A percentile compares a stretch with the other conserved stretches of the same genome.
Conservation (phyloP, 1,139 yeast genomes). For the Suhomyces guaymorum region DNA sequence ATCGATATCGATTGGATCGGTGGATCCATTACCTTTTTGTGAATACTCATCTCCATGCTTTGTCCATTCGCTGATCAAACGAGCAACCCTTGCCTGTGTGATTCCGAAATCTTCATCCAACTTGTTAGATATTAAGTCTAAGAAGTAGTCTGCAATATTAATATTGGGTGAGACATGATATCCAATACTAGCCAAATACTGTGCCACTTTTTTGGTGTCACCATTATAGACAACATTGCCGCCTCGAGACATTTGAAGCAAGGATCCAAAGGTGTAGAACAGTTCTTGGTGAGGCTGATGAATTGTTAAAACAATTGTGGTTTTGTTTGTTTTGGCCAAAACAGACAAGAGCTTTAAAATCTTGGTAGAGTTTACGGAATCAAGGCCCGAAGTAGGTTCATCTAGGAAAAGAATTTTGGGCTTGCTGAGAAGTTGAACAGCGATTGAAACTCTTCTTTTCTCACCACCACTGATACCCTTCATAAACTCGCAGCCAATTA, state of each 20-base stretch:
- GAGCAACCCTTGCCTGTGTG: conserved; percentile 15
- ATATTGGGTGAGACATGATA: conserved; percentile 15
- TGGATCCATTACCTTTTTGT: neutral
- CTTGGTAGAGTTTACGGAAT: conserved; percentile 23
- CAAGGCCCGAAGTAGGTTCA: conserved; percentile 31
- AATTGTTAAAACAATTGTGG: conserved; percentile 26
- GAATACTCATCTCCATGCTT: neutral
- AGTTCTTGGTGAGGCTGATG: conserved; percentile 29
- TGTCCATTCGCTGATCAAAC: conserved; percentile 18
- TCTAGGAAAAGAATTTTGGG: conserved; percentile 28
- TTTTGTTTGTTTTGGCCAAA: conserved; percentile 19
- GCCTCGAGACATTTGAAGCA: conserved; percentile 26
- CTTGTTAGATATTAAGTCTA: conserved; percentile 21
- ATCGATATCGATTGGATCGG: conserved; percentile 19
- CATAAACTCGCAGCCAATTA: conserved; percentile 21
- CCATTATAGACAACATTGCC: conserved; percentile 27
- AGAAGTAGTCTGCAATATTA: conserved; percentile 22
- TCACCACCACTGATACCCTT: conserved; percentile 32
- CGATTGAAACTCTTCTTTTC: conserved; percentile 28
- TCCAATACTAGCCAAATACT: conserved; percentile 18
- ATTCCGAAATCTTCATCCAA: conserved; percentile 15
- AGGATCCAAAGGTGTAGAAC: conserved; percentile 22
- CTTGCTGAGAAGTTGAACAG: conserved; percentile 25
- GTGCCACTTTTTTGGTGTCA: conserved; percentile 11
- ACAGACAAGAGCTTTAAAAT: conserved; percentile 20